phyloP scores from a whole-genome alignment of 805 yeast species.

The Myxozyma udenii region DNA sequence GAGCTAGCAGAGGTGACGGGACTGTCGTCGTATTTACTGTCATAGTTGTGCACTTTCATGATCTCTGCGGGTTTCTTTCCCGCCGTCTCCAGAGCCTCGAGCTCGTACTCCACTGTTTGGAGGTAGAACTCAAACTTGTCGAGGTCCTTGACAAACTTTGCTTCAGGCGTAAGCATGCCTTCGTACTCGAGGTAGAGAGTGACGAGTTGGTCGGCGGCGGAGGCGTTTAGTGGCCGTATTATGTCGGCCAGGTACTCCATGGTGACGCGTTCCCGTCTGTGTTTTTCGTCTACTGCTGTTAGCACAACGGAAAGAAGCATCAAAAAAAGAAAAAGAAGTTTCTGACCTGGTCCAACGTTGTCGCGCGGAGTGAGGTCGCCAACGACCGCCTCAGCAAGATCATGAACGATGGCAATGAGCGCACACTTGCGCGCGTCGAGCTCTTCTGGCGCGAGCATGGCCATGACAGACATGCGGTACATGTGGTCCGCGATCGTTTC shows the following conservation, averaged over 20 bases:
- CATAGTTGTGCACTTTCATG: too few species aligned
- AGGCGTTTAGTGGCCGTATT: constrained; percentile 60
- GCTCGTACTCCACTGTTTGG: constrained; percentile 63
- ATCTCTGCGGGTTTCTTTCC: too few species aligned
- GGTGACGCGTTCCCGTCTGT: constrained; percentile 71
- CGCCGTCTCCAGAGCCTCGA: constrained; percentile 47
- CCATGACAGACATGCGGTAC: constrained; percentile 86
- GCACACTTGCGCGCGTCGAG: constrained; percentile 68
- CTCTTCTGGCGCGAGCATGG: constrained; percentile 59
- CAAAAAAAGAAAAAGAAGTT: neutral
- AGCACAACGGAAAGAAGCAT: neutral
- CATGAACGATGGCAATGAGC: constrained; percentile 86
- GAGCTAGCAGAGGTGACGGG: too few species aligned
- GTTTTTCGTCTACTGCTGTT: constrained; percentile 59
- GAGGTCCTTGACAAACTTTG: constrained; percentile 86
- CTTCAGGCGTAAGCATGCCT: constrained; percentile 74
- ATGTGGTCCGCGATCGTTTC: constrained; percentile 69
- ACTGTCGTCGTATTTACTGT: too few species aligned
- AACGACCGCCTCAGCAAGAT: constrained; percentile 88
- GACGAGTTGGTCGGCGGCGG: constrained; percentile 60
- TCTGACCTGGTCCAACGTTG: constrained; percentile 53
- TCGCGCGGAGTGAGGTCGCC: constrained; percentile 92
- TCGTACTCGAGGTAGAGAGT: constrained; percentile 88
- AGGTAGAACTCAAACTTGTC: constrained; percentile 85
- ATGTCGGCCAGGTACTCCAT: constrained; percentile 62